These are phyloP conservation scores for Macrolepiota dolichaula DNA, from an alignment of 768 basidiomycete species.

Conservation along the genomic window DNA sequence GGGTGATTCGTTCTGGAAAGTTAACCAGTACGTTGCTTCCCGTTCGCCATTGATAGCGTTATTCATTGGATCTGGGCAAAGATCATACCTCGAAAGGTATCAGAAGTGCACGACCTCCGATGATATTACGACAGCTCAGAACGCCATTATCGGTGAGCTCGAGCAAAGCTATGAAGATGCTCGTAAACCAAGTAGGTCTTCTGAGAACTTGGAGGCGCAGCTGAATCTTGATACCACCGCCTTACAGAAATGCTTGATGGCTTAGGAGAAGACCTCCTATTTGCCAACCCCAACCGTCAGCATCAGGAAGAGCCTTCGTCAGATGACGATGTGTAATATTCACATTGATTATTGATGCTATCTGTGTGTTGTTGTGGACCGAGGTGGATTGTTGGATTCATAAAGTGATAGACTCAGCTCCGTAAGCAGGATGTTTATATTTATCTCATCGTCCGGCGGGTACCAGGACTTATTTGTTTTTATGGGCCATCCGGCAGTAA, in stretches of 20 bases:
- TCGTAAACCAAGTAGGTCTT: conserved; percentile 43
- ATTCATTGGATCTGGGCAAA: conserved; percentile 26
- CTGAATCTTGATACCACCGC: neutral
- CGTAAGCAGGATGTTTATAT: too few species aligned
- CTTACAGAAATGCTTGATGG: conserved; percentile 13
- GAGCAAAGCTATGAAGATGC: conserved; percentile 59
- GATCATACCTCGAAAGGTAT: conserved; percentile 68
- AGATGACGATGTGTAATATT: neutral
- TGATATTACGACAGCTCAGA: conserved; percentile 60
- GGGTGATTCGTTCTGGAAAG: conserved; percentile 83
- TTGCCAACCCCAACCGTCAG: conserved; percentile 67
- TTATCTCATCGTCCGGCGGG: too few species aligned
- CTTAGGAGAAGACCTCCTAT: conserved; percentile 57
- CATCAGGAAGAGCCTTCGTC: conserved; percentile 5
- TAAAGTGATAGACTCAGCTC: too few species aligned
- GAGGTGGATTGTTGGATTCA: too few species aligned
- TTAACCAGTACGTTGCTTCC: conserved; percentile 59
- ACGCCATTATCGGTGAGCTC: conserved; percentile 66
- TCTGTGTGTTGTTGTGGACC: too few species aligned
- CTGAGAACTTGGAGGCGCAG: neutral
- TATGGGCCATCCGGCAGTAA: too few species aligned
- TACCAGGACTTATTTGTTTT: too few species aligned
- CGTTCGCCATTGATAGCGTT: neutral
- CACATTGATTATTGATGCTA: too few species aligned
- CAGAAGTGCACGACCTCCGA: conserved; percentile 61